phyloP scores from a whole-genome alignment of 148 eudicot species.

The Talinum fruticosum region DNA sequence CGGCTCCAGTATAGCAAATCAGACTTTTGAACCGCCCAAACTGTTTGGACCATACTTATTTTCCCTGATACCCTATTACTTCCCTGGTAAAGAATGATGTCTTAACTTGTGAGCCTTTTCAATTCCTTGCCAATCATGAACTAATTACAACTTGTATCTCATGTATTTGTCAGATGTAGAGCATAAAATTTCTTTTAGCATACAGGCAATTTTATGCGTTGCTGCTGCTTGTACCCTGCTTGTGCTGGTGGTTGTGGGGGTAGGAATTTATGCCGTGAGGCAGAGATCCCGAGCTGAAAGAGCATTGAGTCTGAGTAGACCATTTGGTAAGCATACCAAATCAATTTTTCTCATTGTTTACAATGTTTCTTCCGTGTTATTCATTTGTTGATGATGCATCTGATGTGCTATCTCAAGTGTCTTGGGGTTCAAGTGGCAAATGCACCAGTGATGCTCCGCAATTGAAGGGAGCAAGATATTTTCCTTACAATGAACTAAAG shows the following conservation, averaged over 20 bases:
- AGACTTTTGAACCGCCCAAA: slow-evolving; percentile 68
- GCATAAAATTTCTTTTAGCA: slow-evolving; percentile 35
- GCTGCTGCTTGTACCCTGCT: slow-evolving; percentile 46
- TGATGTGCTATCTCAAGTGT: slow-evolving; percentile 37
- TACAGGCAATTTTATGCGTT: slow-evolving; percentile 46
- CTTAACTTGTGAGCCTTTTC: neutral
- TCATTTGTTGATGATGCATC: neutral
- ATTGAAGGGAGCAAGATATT: slow-evolving; percentile 91
- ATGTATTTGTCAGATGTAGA: slow-evolving; percentile 35
- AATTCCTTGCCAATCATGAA: neutral
- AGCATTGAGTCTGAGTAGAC: slow-evolving; percentile 62
- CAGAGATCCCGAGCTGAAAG: slow-evolving; percentile 73
- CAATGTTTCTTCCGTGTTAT: neutral
- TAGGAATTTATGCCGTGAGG: slow-evolving; percentile 56
- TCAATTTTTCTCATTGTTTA: neutral
- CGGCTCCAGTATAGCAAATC: slow-evolving; percentile 67
- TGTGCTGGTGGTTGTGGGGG: slow-evolving; percentile 50
- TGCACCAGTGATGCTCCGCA: slow-evolving; percentile 85
- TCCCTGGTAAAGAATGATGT: slow-evolving; percentile 49
- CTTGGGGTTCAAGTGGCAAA: slow-evolving; percentile 73
- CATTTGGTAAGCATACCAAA: slow-evolving; percentile 52
- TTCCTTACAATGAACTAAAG: slow-evolving; percentile 82
- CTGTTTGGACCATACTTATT: slow-evolving; percentile 79
- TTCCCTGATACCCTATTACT: slow-evolving; percentile 58
- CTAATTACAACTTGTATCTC: neutral